Evolutionary conservation across 441 rosid species (phyloP), one percentile per base, ranked within the genome.

Genomic region (Daphne laureola): DNA sequence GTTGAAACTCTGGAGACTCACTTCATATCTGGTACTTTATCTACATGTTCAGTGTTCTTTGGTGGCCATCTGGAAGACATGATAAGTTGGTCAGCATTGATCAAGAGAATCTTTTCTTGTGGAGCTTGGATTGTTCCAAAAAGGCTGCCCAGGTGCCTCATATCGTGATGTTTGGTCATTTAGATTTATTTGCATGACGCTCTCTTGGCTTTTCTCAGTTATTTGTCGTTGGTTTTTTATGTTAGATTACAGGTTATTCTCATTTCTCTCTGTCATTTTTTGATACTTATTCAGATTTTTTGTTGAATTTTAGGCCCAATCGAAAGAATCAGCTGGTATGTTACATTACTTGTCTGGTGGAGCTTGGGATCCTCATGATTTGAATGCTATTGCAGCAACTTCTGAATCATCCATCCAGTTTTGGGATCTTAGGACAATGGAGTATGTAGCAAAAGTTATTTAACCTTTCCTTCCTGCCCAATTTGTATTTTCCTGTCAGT

Each of bases 301-400:
- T 59, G 14, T 55, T 56, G 62, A 74, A 31, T 49, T 69, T 17
- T 67, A 84, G 98, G 92, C 86, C 38, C 73, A 77, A 54, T 86
- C 97, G 18, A 84, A 86, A 70, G 94, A 77, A 51, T 84, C 97
- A 42, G 76, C 90, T 67, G 95, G 94, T 49, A 77, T 82, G 90
- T 68, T 88, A 61, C 95, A 89, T 56, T 78, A 76, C 68, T 68
- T 88, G 53, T 75, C 94, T 68, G 87, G 95, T 64, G 93, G 96
- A 67, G 95, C 93, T 13, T 86, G 95, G 98, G 91, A 91, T 77
- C 96, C 92, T 5, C 92, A 87, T 75, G 90, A 87, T 38, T 69
- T 75, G 43, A 90, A 85, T 73, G 60, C 80, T 64, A 67, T 87
- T 26, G 94, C 86, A 40, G 86, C 88, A 36, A 83, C 86, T 54